Evolutionary conservation across 352 stramenopile species (phyloP), one percentile per base, ranked within the genome.

Genomic region (Phytopythium kandeliae): DNA sequence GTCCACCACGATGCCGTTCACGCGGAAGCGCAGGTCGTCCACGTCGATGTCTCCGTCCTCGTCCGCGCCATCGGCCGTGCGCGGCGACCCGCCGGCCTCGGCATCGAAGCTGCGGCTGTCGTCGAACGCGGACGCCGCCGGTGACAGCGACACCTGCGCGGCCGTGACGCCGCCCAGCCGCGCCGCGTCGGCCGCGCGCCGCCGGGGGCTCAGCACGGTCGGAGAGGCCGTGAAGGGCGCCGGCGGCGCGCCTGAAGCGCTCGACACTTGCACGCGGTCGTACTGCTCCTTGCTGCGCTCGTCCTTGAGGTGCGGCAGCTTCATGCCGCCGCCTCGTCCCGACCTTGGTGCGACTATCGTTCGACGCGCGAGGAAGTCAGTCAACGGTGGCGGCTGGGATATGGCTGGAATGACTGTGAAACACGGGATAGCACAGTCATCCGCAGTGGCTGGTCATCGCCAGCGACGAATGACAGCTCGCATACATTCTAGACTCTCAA

Each of bases 1-100:
- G 55, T 89, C 80, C 12, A 91, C 73, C 2, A 85, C 65, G 35
- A 91, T 87, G 30, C 73, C 80, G 34, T 87, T 89, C 30, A 88
- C 79, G n/a, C 77, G 77, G 55, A 85, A 85, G 7, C 74, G 67
- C 24, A 62, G 38, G 48, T 91, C 80, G 35, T 40, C 44, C 28
- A 50, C 44, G 26, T 50, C 44, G 15, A 50, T 50, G 28, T 50
- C 44, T 22, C 44, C 44, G 25, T 50, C 44, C 44, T 40, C 25
- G n/a, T 38, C 44, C 26, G 38, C 44, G 44, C 34, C 41, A 10
- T 13, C 44, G 25, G n/a, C 16, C 9, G 16, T n/a, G 26, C 44
- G 25, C 44, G 44, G 44, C 44, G 44, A 40, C 28, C 26, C 44
- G 8, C 44, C 44, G 10, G 44, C 44, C 28, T 50, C 44, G 26